phyloP scores from a whole-genome alignment of 2,329 filamentous ascomycete species.

The Penicillium sp. region DNA sequence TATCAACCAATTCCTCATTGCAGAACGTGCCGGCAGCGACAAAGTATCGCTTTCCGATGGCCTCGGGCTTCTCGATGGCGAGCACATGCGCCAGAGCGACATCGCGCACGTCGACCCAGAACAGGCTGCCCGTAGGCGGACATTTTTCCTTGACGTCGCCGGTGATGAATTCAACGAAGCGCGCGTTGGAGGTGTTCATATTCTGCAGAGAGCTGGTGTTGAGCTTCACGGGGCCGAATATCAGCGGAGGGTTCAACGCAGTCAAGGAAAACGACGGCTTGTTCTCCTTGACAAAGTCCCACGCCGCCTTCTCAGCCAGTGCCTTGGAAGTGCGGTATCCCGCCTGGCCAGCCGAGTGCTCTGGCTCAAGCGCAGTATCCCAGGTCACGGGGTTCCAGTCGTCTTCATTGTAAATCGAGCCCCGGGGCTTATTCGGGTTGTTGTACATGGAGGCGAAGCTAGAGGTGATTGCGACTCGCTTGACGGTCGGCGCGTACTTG shows the following conservation, averaged over 20 bases:
- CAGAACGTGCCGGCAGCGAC: constrained; percentile 19
- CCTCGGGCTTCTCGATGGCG: constrained; percentile 20
- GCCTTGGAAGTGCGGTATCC: constrained; percentile 53
- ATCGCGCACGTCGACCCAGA: constrained; percentile 30
- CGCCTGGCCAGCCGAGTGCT: constrained; percentile 13
- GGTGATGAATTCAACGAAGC: constrained; percentile 23
- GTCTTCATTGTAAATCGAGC: constrained; percentile 41
- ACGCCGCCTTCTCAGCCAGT: constrained; percentile 23
- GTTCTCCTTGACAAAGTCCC: constrained; percentile 22
- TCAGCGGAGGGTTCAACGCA: constrained; percentile 43
- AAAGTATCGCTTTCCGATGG: constrained; percentile 25
- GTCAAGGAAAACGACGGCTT: constrained; percentile 30
- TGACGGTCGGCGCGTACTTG: constrained; percentile 22
- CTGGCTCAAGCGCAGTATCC: constrained; percentile 33
- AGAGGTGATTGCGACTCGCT: constrained; percentile 48
- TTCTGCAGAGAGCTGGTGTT: constrained; percentile 16
- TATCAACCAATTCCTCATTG: constrained; percentile 22
- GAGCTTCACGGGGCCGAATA: constrained; percentile 36
- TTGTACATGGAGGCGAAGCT: constrained; percentile 51
- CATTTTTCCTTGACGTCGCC: constrained; percentile 15
- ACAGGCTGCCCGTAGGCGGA: constrained; percentile 17
- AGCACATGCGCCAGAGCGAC: constrained; percentile 29
- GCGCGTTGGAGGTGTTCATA: constrained; percentile 38
- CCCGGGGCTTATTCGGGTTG: constrained; percentile 24
- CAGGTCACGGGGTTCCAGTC: constrained; percentile 51